Conservation (phyloP, 2,329 filamentous ascomycete genomes). For the Alternaria sp. region DNA sequence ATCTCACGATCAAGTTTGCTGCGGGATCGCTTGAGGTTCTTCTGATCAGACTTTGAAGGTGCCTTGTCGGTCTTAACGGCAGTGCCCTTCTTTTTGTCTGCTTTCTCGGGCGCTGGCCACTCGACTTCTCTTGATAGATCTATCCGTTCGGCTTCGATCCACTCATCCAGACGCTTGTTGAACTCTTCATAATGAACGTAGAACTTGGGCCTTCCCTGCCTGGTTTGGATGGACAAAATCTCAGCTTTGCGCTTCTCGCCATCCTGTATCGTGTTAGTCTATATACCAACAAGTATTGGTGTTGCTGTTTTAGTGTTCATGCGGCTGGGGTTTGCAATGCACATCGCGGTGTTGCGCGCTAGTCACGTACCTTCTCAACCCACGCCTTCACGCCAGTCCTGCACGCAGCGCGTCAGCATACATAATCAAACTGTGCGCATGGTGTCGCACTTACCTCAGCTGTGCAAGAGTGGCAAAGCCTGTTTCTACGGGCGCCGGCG, state of each 20-base stretch:
- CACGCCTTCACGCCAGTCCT: constrained; percentile 72
- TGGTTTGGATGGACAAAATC: constrained; percentile 91
- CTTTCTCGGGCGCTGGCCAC: constrained; percentile 91
- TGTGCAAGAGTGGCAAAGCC: constrained; percentile 85
- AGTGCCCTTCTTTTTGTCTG: constrained; percentile 80
- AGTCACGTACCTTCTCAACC: constrained; percentile 68
- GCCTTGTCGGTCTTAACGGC: constrained; percentile 52
- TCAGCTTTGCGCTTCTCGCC: constrained; percentile 89
- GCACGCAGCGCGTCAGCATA: constrained; percentile 37
- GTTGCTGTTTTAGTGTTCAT: constrained; percentile 19
- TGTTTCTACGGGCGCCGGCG: constrained; percentile 70
- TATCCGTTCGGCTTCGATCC: constrained; percentile 82
- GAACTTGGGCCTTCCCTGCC: constrained; percentile 85
- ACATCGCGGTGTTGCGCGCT: constrained; percentile 5
- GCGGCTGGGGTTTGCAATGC: constrained; percentile 10
- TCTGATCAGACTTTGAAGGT: constrained; percentile 53
- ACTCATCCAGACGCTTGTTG: constrained; percentile 90
- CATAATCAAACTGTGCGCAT: constrained; percentile 33
- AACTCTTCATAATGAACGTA: constrained; percentile 99
- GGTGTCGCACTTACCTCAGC: constrained; percentile 66
- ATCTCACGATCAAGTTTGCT: constrained; percentile 59
- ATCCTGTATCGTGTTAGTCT: constrained; percentile 59
- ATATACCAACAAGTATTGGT: background rate
- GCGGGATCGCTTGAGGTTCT: constrained; percentile 55
- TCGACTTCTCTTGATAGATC: constrained; percentile 91